phyloP scores from a whole-genome alignment of 2,329 filamentous ascomycete species.

The Ophidiomyces ophidiicola region DNA sequence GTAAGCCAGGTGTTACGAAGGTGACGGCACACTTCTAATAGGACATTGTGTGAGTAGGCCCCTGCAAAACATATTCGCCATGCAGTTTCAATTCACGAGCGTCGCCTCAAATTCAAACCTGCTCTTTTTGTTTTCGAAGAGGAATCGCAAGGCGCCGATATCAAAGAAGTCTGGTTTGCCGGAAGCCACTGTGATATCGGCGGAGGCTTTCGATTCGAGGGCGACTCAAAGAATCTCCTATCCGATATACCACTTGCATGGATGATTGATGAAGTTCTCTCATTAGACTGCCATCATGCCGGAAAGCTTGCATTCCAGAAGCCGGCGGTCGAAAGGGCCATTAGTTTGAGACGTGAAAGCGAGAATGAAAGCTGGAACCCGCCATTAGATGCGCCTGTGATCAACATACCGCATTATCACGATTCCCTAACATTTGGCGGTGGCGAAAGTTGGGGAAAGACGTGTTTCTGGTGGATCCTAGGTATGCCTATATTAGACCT shows the following conservation, averaged over 20 bases:
- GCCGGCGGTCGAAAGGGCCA: slow-evolving; percentile 14
- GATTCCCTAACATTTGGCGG: slow-evolving; percentile 26
- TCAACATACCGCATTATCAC: slow-evolving; percentile 19
- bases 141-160: slow-evolving; percentile 26
- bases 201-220: slow-evolving; percentile 38
- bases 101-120: slow-evolving; percentile 45
- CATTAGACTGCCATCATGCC: slow-evolving; percentile 17
- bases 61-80: slow-evolving; percentile 40
- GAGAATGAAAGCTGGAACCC: background rate
- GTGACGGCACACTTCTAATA: background rate
- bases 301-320: slow-evolving; percentile 19
- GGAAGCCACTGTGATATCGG: slow-evolving; percentile 45
- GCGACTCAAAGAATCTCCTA: slow-evolving; percentile 24
- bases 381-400: slow-evolving; percentile 3
- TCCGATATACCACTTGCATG: slow-evolving; percentile 42
- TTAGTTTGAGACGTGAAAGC: no score
- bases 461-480: slow-evolving; percentile 27
- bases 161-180: slow-evolving; percentile 46
- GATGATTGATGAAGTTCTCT: slow-evolving; percentile 41
- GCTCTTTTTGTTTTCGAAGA: slow-evolving; percentile 31
- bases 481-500: slow-evolving; percentile 14
- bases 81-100: slow-evolving; percentile 43
- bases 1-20: slow-evolving; percentile 17
- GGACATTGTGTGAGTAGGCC: slow-evolving; percentile 17
- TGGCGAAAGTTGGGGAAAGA: slow-evolving; percentile 19